Evolutionary conservation across 2,329 filamentous ascomycete genomes (phyloP).

Genomic region (Talaromyces sp.): DNA sequence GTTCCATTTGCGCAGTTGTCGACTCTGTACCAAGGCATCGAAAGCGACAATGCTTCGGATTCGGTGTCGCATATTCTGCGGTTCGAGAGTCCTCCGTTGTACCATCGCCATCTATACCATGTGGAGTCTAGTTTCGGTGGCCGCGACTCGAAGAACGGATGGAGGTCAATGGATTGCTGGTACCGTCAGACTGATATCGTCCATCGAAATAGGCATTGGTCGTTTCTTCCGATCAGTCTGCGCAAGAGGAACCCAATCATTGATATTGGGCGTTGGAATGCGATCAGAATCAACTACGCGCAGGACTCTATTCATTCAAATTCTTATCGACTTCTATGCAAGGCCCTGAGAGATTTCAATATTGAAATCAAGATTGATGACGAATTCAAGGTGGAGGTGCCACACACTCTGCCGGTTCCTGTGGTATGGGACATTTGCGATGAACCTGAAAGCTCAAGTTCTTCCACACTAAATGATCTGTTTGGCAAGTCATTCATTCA

Average conservation of each 20-base stretch:
- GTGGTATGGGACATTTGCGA: conserved; percentile 43
- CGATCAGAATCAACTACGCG: conserved; percentile 53
- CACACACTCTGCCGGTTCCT: conserved; percentile 10
- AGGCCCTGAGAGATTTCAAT: conserved; percentile 69
- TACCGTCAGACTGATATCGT: conserved; percentile 63
- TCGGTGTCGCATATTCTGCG: conserved; percentile 36
- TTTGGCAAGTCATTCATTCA: conserved; percentile 34
- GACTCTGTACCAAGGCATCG: conserved; percentile 33
- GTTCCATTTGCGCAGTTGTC: conserved; percentile 46
- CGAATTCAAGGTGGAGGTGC: conserved; percentile 57
- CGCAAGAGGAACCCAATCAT: conserved; percentile 53
- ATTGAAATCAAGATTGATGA: conserved; percentile 46
- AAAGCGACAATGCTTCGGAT: conserved; percentile 20
- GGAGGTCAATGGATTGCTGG: conserved; percentile 59
- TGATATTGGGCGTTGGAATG: conserved; percentile 64
- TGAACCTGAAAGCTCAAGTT: conserved; percentile 25
- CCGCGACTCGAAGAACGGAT: conserved; percentile 39
- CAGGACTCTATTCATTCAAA: conserved; percentile 26
- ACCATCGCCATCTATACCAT: conserved; percentile 40
- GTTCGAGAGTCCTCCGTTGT: conserved; percentile 45
- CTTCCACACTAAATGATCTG: conserved; percentile 36
- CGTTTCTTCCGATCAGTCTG: conserved; percentile 42
- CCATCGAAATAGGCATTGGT: conserved; percentile 34
- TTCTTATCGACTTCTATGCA: conserved; percentile 46
- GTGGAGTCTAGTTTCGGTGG: conserved; percentile 40